phyloP scores from a whole-genome alignment of 345 rosid genomes.

The Dovyalis caffra region DNA sequence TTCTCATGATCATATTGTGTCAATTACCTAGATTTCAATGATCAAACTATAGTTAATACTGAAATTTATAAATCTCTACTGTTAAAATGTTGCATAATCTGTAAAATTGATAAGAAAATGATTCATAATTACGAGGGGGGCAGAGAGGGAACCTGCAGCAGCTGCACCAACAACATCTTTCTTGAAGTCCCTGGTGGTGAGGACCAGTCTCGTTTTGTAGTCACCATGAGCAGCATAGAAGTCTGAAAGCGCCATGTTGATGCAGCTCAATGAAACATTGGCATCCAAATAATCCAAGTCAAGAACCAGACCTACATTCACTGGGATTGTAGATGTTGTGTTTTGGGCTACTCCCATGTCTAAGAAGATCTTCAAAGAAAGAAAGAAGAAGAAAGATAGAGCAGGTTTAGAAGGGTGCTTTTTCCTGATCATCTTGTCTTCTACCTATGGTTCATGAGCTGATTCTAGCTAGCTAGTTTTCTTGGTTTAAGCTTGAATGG shows the following conservation, averaged over 20 bases:
- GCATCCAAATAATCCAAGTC: constrained; percentile 44
- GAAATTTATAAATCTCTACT: too few relatives aligned
- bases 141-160: too few relatives aligned
- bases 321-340: constrained; percentile 13
- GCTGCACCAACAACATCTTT: too few relatives aligned
- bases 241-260: constrained; percentile 52
- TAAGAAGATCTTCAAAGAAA: neutral
- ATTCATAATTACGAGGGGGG: too few relatives aligned
- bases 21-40: neutral
- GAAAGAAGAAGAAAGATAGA: neutral
- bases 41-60: neutral
- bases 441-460: neutral
- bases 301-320: constrained; percentile 52
- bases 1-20: too few relatives aligned
- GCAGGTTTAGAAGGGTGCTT: neutral
- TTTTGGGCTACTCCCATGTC: constrained; percentile 17
- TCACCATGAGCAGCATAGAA: constrained; percentile 36
- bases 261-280: constrained; percentile 37
- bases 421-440: neutral
- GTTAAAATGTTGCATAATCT: too few relatives aligned
- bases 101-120: neutral
- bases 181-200: constrained; percentile 43
- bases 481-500: neutral
- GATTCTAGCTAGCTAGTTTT: neutral
- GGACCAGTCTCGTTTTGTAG: constrained; percentile 48